A percentile compares a stretch with the other conserved stretches of the same genome.
Conservation (phyloP, 352 stramenopile genomes). For the Elongisporangium prolatum region DNA sequence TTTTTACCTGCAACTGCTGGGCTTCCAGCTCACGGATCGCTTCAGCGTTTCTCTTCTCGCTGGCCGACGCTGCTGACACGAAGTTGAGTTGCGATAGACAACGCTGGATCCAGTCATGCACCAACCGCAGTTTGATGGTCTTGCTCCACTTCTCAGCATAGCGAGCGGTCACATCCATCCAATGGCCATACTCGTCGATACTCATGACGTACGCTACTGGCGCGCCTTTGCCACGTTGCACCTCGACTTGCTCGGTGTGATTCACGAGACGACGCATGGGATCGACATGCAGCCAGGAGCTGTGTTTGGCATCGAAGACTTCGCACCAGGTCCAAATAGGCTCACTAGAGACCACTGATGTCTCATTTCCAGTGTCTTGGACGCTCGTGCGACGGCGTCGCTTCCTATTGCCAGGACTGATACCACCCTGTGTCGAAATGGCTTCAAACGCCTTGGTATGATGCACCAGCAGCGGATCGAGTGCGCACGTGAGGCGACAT, state of each 20-base stretch:
- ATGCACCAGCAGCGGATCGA: constrained; percentile 55
- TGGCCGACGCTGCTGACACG: not conserved
- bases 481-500: constrained; percentile 40
- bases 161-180: constrained; percentile 60
- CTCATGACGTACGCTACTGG: constrained; percentile 63
- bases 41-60: constrained; percentile 20
- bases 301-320: constrained; percentile 43
- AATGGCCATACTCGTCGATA: constrained; percentile 35
- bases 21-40: constrained; percentile 11
- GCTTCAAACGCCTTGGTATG: constrained; percentile 38
- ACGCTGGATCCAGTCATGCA: constrained; percentile 43
- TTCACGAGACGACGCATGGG: constrained; percentile 36
- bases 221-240: constrained; percentile 33
- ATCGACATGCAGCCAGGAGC: constrained; percentile 63
- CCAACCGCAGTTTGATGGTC: constrained; percentile 40
- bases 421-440: constrained; percentile 5
- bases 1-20: constrained; percentile 24
- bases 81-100: constrained; percentile 40
- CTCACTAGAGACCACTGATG: constrained; percentile 5
- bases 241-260: constrained; percentile 42
- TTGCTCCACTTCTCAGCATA: constrained; percentile 71
- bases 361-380: constrained; percentile 2
- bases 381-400: constrained; percentile 1
- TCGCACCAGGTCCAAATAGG: constrained; percentile 64
- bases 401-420: constrained; percentile 13